These are phyloP conservation scores for Hypoxylon sp. DNA, from an alignment of 2,329 filamentous ascomycete genomes.

Conservation along the genomic window DNA sequence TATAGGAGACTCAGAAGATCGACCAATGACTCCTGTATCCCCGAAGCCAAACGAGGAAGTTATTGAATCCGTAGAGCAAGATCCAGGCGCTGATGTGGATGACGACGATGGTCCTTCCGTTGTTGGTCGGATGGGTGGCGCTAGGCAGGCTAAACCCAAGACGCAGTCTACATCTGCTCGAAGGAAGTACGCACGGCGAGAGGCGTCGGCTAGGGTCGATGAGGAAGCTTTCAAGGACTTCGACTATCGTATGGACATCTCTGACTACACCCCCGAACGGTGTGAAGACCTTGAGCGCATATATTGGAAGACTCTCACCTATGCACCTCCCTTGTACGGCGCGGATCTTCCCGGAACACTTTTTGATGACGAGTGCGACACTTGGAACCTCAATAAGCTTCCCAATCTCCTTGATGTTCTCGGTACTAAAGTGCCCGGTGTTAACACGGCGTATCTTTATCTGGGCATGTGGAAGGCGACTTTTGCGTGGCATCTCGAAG, in stretches of 20 bases:
- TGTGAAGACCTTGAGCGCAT: conserved; percentile 94
- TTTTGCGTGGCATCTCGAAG: conserved; percentile 98
- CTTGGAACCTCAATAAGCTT: conserved; percentile 95
- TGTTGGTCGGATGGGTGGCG: conserved; percentile 66
- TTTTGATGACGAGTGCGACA: conserved; percentile 86
- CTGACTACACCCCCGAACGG: conserved; percentile 90
- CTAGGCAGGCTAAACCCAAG: conserved; percentile 68
- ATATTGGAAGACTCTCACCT: conserved; percentile 98
- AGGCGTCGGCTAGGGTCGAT: conserved; percentile 83
- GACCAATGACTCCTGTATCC: conserved; percentile 72
- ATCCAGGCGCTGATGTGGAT: conserved; percentile 61
- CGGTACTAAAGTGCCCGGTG: conserved; percentile 94
- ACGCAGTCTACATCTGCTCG: conserved; percentile 86
- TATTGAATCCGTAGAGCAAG: conserved; percentile 66
- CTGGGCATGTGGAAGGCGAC: conserved; percentile 99
- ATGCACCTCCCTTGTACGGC: conserved; percentile 93
- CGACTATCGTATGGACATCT: conserved; percentile 88
- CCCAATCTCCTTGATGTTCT: conserved; percentile 94
- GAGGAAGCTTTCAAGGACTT: conserved; percentile 92
- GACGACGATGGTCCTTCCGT: conserved; percentile 62
- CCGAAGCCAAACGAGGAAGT: conserved; percentile 61
- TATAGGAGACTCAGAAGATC: conserved; percentile 61
- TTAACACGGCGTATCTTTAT: conserved; percentile 98
- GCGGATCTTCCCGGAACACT: conserved; percentile 96
- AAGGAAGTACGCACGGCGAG: conserved; percentile 86